phyloP scores from a whole-genome alignment of 2,329 filamentous ascomycete genomes.

The Orbilia brochopaga region DNA sequence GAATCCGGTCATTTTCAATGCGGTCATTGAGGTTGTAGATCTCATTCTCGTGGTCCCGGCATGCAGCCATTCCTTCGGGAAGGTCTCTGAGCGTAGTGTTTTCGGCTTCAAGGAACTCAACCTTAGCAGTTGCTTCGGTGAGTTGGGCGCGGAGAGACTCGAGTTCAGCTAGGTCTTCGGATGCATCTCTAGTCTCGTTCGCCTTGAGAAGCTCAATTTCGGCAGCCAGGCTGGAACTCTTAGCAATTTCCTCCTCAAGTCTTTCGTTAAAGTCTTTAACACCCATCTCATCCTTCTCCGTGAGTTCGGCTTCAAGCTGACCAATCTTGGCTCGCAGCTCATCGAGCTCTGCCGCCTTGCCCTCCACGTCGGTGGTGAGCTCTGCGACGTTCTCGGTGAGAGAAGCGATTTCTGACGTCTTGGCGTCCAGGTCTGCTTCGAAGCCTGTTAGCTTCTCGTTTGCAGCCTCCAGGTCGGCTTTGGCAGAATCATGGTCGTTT shows the following conservation, averaged over 20 bases:
- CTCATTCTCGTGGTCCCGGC: slow-evolving; percentile 40
- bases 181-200: slow-evolving; percentile 31
- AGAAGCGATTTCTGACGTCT: slow-evolving; percentile 23
- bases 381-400: slow-evolving; percentile 32
- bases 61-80: slow-evolving; percentile 13
- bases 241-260: slow-evolving; percentile 48
- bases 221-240: slow-evolving; percentile 34
- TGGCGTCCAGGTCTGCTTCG: slow-evolving; percentile 32
- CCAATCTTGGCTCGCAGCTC: slow-evolving; percentile 22
- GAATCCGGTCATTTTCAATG: slow-evolving; percentile 42
- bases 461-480: slow-evolving; percentile 17
- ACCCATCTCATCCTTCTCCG: slow-evolving; percentile 32
- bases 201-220: slow-evolving; percentile 46
- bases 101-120: slow-evolving; percentile 39
- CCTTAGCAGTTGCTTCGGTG: slow-evolving; percentile 34
- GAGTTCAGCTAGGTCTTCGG: slow-evolving; percentile 31
- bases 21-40: slow-evolving; percentile 44
- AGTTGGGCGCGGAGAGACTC: slow-evolving; percentile 39
- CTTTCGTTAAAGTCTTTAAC: slow-evolving; percentile 40
- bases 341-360: slow-evolving; percentile 28
- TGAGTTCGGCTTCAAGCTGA: slow-evolving; percentile 29
- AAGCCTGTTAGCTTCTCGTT: slow-evolving; percentile 26
- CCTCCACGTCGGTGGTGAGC: slow-evolving; percentile 35
- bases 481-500: slow-evolving; percentile 18
- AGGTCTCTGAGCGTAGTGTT: slow-evolving; percentile 23